phyloP scores from a whole-genome alignment of 192 early-diverging fungal species.

The Umbelopsis sp. region DNA sequence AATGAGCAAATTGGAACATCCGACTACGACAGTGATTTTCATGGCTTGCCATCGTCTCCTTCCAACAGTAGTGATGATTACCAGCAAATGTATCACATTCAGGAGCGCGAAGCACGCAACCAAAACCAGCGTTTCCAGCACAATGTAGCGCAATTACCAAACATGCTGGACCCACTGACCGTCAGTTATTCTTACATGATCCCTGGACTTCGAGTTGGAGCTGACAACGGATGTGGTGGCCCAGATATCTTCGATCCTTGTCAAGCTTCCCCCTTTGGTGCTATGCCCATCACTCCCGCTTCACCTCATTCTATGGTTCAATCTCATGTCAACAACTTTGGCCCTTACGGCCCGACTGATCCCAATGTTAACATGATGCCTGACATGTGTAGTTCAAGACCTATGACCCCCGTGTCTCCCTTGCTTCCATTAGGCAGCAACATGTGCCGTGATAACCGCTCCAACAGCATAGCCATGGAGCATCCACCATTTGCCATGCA shows the following conservation, averaged over 20 bases:
- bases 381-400: conserved; percentile 26
- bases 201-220: conserved; percentile 14
- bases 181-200: conserved; percentile 12
- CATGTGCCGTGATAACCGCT: conserved; percentile 13
- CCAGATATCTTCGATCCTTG: conserved; percentile 14
- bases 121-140: conserved; percentile 13
- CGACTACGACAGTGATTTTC: conserved; percentile 28
- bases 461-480: conserved; percentile 12
- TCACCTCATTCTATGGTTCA: conserved; percentile 25
- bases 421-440: conserved; percentile 13
- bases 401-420: conserved; percentile 22
- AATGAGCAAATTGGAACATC: conserved; percentile 10
- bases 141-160: background rate
- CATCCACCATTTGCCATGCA: background rate
- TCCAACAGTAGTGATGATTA: conserved; percentile 39
- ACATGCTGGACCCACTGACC: conserved; percentile 1
- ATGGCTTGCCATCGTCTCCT: conserved; percentile 30
- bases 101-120: conserved; percentile 8
- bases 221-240: background rate
- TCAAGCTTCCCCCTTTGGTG: conserved; percentile 11
- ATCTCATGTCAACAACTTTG: background rate
- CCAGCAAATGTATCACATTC: conserved; percentile 19
- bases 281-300: conserved; percentile 21
- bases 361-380: conserved; percentile 17
- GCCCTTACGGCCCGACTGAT: background rate